Evolutionary conservation across 768 basidiomycete species (phyloP).

Genomic region (Pleurotus tuber-regium): DNA sequence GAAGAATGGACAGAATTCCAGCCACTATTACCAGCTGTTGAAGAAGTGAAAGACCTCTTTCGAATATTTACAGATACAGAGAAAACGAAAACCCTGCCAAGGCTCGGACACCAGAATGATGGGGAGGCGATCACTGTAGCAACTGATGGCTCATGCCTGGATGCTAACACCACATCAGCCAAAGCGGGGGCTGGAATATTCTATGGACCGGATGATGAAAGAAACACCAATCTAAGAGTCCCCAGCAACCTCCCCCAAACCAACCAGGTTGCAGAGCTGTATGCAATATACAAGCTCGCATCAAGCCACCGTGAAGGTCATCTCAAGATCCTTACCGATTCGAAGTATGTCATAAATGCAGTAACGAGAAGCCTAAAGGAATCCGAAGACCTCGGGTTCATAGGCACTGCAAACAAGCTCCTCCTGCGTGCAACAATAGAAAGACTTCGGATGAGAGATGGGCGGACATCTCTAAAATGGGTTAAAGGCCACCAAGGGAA

Average conservation of each 20-base stretch:
- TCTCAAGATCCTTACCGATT: slow-evolving; percentile 19
- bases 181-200: background rate
- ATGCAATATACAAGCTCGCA: slow-evolving; percentile 11
- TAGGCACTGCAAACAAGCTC: slow-evolving; percentile 11
- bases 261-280: slow-evolving; percentile 20
- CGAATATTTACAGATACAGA: background rate
- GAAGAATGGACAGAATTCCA: background rate
- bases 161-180: background rate
- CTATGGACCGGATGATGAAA: slow-evolving; percentile 11
- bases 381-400: slow-evolving; percentile 28
- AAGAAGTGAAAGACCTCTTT: background rate
- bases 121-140: background rate
- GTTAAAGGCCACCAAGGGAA: slow-evolving; percentile 22
- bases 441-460: slow-evolving; percentile 13
- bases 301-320: background rate
- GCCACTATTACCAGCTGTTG: background rate
- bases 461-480: slow-evolving; percentile 18
- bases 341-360: slow-evolving; percentile 18
- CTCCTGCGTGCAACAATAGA: slow-evolving; percentile 11
- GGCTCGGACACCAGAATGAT: background rate
- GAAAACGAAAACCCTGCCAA: background rate
- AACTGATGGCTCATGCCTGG: background rate
- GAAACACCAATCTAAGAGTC: slow-evolving; percentile 1
- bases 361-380: slow-evolving; percentile 15
- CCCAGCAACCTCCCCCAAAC: slow-evolving; percentile 15